phyloP scores from a whole-genome alignment of 176 grass and related monocot species.

The Ampelocalamus luodianensis region DNA sequence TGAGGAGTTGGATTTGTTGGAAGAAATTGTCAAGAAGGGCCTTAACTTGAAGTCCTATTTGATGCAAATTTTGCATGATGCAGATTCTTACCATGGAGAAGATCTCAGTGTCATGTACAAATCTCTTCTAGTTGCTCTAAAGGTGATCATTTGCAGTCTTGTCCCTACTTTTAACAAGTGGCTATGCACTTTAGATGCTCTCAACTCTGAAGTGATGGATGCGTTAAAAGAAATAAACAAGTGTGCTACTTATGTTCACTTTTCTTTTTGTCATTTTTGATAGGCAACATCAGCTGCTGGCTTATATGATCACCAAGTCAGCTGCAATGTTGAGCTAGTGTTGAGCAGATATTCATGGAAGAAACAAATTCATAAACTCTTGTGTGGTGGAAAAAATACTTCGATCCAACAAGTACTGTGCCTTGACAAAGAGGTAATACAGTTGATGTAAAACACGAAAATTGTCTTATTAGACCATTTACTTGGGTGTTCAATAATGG shows the following conservation, averaged over 20 bases:
- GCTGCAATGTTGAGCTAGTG: conserved; percentile 53
- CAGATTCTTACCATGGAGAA: conserved; percentile 60
- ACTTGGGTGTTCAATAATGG: conserved; percentile 18
- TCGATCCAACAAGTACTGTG: conserved; percentile 59
- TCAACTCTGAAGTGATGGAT: not conserved
- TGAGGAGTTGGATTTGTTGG: conserved; percentile 74
- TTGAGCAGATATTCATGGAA: conserved; percentile 83
- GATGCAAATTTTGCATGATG: conserved; percentile 66
- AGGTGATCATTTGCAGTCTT: conserved; percentile 51
- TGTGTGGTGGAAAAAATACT: conserved; percentile 55
- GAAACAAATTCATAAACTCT: conserved; percentile 64
- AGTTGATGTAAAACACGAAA: not conserved
- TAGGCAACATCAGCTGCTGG: conserved; percentile 72
- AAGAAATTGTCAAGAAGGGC: conserved; percentile 71
- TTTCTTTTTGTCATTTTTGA: conserved; percentile 27
- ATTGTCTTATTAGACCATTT: conserved; percentile 19
- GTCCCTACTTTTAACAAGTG: conserved; percentile 3
- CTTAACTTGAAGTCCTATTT: conserved; percentile 61
- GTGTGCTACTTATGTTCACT: conserved; percentile 1
- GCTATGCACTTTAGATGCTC: not conserved
- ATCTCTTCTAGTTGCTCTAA: conserved; percentile 71
- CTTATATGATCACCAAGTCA: conserved; percentile 70
- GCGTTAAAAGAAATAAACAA: not conserved
- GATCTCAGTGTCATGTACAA: conserved; percentile 69
- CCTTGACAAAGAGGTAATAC: conserved; percentile 75